These are phyloP conservation scores for Scheffersomyces insectosa DNA, from an alignment of 1,139 yeast species.

Conservation along the genomic window DNA sequence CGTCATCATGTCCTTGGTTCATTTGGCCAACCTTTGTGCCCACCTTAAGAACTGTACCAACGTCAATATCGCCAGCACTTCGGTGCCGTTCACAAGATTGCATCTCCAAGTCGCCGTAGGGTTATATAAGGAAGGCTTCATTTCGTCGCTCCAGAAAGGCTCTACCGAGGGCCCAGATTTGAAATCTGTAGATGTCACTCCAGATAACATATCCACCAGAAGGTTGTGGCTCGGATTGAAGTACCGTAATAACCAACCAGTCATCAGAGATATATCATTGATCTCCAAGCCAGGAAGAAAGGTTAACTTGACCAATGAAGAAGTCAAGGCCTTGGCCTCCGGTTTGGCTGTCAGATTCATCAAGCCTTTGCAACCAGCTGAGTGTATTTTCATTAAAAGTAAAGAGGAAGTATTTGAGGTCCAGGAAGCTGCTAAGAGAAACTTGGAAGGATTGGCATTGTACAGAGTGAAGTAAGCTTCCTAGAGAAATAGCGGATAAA, in stretches of 20 bases:
- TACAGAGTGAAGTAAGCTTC: slow-evolving; percentile 65
- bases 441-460: slow-evolving; percentile 73
- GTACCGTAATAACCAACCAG: slow-evolving; percentile 79
- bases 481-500: slow-evolving; percentile 7
- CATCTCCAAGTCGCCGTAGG: slow-evolving; percentile 84
- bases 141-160: slow-evolving; percentile 83
- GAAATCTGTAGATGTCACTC: slow-evolving; percentile 74
- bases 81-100: slow-evolving; percentile 80
- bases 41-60: slow-evolving; percentile 87
- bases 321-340: slow-evolving; percentile 69
- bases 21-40: slow-evolving; percentile 80
- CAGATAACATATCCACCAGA: slow-evolving; percentile 82
- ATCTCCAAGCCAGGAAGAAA: slow-evolving; percentile 85
- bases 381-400: slow-evolving; percentile 68
- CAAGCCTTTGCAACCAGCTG: slow-evolving; percentile 87
- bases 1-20: slow-evolving; percentile 72
- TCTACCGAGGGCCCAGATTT: slow-evolving; percentile 87
- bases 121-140: slow-evolving; percentile 86
- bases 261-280: slow-evolving; percentile 67
- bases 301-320: slow-evolving; percentile 62
- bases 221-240: slow-evolving; percentile 91
- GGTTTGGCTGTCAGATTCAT: slow-evolving; percentile 77
- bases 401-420: slow-evolving; percentile 62
- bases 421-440: slow-evolving; percentile 81
- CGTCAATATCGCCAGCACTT: slow-evolving; percentile 71